Percentiles rank a stretch among this genome's conserved stretches.
Conservation (phyloP, 2,329 filamentous ascomycete species). For the Penicillium occitanis region DNA sequence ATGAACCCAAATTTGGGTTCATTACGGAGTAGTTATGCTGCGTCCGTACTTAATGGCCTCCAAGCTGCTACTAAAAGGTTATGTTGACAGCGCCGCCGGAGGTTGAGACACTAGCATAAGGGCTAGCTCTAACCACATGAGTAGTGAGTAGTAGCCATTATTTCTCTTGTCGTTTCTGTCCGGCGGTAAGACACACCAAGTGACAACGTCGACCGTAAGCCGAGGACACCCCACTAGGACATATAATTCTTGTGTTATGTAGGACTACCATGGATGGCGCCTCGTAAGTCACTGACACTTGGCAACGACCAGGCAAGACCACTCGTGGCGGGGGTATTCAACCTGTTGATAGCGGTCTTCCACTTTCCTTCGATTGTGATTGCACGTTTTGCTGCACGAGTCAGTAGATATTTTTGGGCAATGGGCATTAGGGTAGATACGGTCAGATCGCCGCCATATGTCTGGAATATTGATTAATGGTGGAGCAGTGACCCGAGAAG, state of each 20-base stretch:
- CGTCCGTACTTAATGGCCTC: neutral
- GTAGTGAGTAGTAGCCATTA: neutral
- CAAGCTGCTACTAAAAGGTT: neutral
- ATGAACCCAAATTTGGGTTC: constrained; percentile 1
- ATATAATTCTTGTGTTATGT: neutral
- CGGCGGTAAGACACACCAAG: neutral
- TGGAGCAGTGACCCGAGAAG: neutral
- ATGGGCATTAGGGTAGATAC: neutral
- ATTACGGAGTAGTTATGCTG: neutral
- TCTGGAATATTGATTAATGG: neutral
- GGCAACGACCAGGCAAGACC: neutral
- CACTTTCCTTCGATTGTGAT: neutral
- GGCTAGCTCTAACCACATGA: neutral
- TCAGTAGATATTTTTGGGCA: neutral
- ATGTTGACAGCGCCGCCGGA: neutral
- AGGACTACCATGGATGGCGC: neutral
- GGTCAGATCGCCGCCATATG: neutral
- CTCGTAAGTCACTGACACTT: neutral
- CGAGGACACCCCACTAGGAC: neutral
- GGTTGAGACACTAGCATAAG: neutral
- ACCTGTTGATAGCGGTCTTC: neutral
- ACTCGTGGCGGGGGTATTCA: neutral
- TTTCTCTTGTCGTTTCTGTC: neutral
- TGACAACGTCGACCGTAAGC: neutral
- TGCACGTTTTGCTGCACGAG: neutral